A percentile compares a stretch with the other conserved stretches of the same genome.
phyloP scores from a whole-genome alignment of 805 yeast genomes.

The Ogataea paraovalis region DNA sequence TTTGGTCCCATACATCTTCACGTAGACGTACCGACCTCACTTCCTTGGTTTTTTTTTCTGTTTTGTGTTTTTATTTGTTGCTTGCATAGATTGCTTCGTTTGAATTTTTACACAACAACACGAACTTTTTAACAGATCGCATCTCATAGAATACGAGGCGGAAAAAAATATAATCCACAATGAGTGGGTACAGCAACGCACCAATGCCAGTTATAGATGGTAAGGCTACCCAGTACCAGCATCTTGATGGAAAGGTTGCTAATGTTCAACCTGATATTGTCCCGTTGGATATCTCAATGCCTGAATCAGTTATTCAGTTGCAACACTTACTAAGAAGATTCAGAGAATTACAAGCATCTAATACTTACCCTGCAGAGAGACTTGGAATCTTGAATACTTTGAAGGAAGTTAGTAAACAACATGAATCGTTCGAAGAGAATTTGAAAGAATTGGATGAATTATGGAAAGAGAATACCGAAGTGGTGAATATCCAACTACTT shows the following conservation, averaged over 20 bases:
- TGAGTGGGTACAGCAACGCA: neutral
- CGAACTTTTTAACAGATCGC: constrained; percentile 1
- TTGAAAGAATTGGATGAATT: constrained; percentile 27
- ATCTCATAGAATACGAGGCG: neutral
- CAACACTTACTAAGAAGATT: constrained; percentile 27
- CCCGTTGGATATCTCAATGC: constrained; percentile 23
- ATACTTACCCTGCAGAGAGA: constrained; percentile 33
- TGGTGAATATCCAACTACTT: constrained; percentile 44
- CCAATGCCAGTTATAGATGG: neutral
- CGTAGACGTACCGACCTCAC: neutral
- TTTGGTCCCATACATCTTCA: neutral
- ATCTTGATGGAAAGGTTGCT: neutral
- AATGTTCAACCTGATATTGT: constrained; percentile 1
- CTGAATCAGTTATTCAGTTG: constrained; percentile 22
- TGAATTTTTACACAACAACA: neutral
- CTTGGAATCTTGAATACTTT: constrained; percentile 41
- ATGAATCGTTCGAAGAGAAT: constrained; percentile 32
- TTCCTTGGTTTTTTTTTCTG: neutral
- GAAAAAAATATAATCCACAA: neutral
- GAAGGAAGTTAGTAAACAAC: constrained; percentile 37
- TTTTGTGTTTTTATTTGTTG: neutral
- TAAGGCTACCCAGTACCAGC: neutral
- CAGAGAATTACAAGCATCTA: constrained; percentile 23
- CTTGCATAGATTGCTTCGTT: neutral
- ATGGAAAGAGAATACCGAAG: constrained; percentile 24